Evolutionary conservation across 306 rosid genomes (phyloP).

Genomic region (Dryas drummondii): DNA sequence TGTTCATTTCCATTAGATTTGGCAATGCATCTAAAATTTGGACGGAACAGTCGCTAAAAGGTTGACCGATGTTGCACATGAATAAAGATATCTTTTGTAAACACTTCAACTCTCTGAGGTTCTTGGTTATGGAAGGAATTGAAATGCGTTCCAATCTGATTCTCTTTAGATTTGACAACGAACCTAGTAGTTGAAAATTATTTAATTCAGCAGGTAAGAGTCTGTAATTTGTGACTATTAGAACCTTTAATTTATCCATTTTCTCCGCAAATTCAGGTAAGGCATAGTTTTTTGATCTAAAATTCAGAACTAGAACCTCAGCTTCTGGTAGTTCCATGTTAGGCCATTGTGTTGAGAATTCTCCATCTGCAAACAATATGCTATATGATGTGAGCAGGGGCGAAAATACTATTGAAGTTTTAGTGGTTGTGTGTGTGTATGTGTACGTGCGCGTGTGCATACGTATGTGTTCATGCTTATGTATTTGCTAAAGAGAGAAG

Average conservation of each 20-base stretch:
- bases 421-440: too few relatives aligned
- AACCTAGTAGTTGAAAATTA: conserved; percentile 37
- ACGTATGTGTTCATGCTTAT: neutral
- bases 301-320: conserved; percentile 49
- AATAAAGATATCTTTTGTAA: conserved; percentile 49
- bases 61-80: conserved; percentile 51
- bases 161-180: conserved; percentile 33
- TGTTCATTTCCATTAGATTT: conserved; percentile 44
- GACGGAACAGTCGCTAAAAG: conserved; percentile 25
- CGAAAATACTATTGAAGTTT: too few relatives aligned
- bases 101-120: conserved; percentile 27
- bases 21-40: conserved; percentile 38
- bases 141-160: conserved; percentile 53
- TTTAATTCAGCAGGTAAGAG: conserved; percentile 31
- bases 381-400: neutral
- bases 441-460: neutral
- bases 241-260: conserved; percentile 51
- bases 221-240: conserved; percentile 44
- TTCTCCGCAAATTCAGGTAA: conserved; percentile 47
- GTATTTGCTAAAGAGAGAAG: conserved; percentile 8
- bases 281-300: conserved; percentile 32
- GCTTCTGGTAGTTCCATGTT: conserved; percentile 38
- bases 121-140: conserved; percentile 33
- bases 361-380: conserved; percentile 41
- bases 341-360: conserved; percentile 42